Evolutionary conservation across 176 grass and related monocot species (phyloP), one percentile per base, ranked within the genome.

Genomic region (Eleusine coracana): DNA sequence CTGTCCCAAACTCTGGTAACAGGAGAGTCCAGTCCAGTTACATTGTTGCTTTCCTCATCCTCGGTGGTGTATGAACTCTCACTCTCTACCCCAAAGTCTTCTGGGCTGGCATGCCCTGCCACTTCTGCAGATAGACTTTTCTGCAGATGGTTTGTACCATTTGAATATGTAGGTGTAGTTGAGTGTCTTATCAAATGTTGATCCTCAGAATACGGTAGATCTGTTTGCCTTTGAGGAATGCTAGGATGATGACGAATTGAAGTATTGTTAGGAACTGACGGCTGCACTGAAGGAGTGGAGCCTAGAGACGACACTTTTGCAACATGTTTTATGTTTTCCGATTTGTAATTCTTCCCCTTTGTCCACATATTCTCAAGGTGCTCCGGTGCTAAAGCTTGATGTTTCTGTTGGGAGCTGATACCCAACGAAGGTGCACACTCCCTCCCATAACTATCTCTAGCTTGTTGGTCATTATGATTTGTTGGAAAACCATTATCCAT

Each of bases 1-100:
- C 92, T 95, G 83, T 99, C 97, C 97, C 97, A 99, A 25, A 99
- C 93, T 92, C 85, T 94, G 55, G 91, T 99, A 88, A 92, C 97
- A 75, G 89, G 97, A 70, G 97, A 96, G 87, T 94, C 91, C 80
- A 99, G 83, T 59, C 97, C 97, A 74, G 90, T 99, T 45, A 96
- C 87, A 69, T 84, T 93, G 81, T 83, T 96, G 79, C 74, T 84
- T 74, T 99, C 93, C 11, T 91, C 92, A 18, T 90, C 92, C 71
- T 92, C 97, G 28, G 91, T 86, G 68, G 82, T 60, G 65, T 89
- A 83, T 64, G 90, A 91, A 84, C 91, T 96, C 70, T 90, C 91
- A 81, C 85, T 96, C 60, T 88, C 90, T 79, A 79, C 59, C 88
- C 77, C 85, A 27, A 81, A 52, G 39, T 96, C 93, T 84, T 96